Evolutionary conservation across 768 basidiomycete species (phyloP), one percentile per base, ranked within the genome.

Genomic region (Suillus subluteus): DNA sequence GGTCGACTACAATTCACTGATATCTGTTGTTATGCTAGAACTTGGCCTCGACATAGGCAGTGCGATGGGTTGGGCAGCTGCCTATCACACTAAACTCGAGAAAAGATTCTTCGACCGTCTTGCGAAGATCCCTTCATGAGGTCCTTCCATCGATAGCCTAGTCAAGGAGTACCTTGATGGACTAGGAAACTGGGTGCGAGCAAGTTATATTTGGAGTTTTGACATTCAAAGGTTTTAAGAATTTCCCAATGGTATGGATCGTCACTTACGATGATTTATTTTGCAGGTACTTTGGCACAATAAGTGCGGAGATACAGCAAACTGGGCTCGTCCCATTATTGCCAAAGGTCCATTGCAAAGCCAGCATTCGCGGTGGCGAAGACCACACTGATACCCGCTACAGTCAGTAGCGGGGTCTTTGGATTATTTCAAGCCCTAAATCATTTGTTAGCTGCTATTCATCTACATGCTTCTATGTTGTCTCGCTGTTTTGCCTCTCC

Each of bases 11-110:
- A 81, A 82, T 66, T 62, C 40, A 41, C 40, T 77, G 23, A 65
- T 82, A 15, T 79, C 76, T 4, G 69, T 76, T 8, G 67, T 77
- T 38, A 82, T 81, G 79, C 64, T 67, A 26, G 69, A 77, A 43
- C 52, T 72, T 3, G 58, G 67, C 11, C 55, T 75, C 23, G 63
- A 69, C 38, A 62, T 81, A 18, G 62, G 76, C 6, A 73, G 63
- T 13, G 78, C 79, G 9, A 71, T 80, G 46, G 64, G 72, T 23
- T 77, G 73, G 73, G 68, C 67, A n/a, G 67, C 67, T 23, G 46
- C 35, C 15, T 69, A 62, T 40, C 70, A 75, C 64, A 38, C 62
- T 6, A 55, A 64, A 18, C 40, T 71, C 4, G 44, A 66, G 38
- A 44, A 37, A 15, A 61, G 64, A 30, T 79, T 76, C 69, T 52